Evolutionary conservation across 2,329 filamentous ascomycete genomes (phyloP).

Genomic region (Trichoderma arundinaceum): DNA sequence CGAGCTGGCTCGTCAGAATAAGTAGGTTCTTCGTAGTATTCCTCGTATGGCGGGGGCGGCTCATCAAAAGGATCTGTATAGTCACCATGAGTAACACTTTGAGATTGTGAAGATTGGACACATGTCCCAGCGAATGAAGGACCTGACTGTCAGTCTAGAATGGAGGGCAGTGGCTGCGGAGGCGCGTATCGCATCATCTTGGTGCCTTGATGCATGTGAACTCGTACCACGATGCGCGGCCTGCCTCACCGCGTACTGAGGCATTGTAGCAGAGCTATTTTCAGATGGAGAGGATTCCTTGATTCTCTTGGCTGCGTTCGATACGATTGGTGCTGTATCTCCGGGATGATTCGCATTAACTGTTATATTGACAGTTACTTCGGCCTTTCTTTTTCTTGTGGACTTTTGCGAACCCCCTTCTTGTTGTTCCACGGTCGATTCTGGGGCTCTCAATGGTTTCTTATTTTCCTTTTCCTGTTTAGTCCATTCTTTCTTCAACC

Average conservation of each 20-base stretch:
- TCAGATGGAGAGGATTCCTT: neutral
- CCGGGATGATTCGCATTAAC: neutral
- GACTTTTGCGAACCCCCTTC: neutral
- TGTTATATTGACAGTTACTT: neutral
- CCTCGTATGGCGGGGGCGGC: constrained; percentile 35
- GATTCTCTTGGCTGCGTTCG: neutral
- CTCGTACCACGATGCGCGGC: constrained; percentile 31
- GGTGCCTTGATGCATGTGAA: constrained; percentile 30
- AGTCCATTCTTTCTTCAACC: constrained; percentile 63
- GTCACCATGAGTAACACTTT: neutral
- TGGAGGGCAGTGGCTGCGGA: constrained; percentile 18
- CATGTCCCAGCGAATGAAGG: too few species aligned
- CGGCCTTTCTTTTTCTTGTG: neutral
- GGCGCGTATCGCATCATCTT: neutral
- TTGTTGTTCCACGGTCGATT: neutral
- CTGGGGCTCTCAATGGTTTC: constrained; percentile 38
- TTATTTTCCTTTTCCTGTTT: constrained; percentile 57
- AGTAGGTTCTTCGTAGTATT: constrained; percentile 21
- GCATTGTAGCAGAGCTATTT: neutral
- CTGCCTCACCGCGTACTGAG: neutral
- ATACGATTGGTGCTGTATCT: neutral
- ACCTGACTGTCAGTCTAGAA: constrained; percentile 39
- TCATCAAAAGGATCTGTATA: constrained; percentile 15
- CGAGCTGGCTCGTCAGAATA: neutral
- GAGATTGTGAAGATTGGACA: constrained; percentile 13